phyloP scores from a whole-genome alignment of 192 early-diverging fungal species.

The Coemansia sp. region DNA sequence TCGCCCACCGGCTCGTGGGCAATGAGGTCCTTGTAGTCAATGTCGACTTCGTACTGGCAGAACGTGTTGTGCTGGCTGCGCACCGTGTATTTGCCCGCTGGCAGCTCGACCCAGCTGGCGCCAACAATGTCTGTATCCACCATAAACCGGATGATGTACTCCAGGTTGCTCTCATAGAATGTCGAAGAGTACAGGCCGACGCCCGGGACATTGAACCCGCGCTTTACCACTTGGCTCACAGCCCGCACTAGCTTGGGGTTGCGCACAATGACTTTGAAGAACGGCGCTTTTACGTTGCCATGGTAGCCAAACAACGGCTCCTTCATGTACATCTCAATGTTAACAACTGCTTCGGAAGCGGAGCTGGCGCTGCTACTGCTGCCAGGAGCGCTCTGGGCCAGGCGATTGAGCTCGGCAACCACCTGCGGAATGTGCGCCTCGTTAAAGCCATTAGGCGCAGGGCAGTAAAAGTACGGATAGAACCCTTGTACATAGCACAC shows the following conservation, averaged over 20 bases:
- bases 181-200: constrained; percentile 53
- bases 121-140: constrained; percentile 83
- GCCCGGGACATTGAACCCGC: constrained; percentile 57
- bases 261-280: constrained; percentile 68
- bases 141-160: constrained; percentile 88
- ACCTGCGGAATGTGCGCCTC: constrained; percentile 54
- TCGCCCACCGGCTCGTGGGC: constrained; percentile 83
- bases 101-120: constrained; percentile 89
- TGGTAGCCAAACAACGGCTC: constrained; percentile 86
- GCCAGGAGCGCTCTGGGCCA: constrained; percentile 32
- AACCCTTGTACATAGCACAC: constrained; percentile 87
- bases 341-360: constrained; percentile 16
- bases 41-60: constrained; percentile 82
- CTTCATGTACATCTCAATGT: constrained; percentile 66
- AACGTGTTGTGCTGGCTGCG: constrained; percentile 30
- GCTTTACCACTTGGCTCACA: constrained; percentile 42
- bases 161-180: constrained; percentile 86
- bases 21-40: constrained; percentile 69
- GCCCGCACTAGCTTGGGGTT: constrained; percentile 52
- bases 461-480: constrained; percentile 90
- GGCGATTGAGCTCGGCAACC: constrained; percentile 34
- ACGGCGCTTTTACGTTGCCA: constrained; percentile 72
- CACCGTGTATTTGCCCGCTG: constrained; percentile 67
- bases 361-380: constrained; percentile 12
- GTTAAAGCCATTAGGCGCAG: constrained; percentile 76